phyloP scores from a whole-genome alignment of 2,329 filamentous ascomycete species.

The Penicillium sp. region DNA sequence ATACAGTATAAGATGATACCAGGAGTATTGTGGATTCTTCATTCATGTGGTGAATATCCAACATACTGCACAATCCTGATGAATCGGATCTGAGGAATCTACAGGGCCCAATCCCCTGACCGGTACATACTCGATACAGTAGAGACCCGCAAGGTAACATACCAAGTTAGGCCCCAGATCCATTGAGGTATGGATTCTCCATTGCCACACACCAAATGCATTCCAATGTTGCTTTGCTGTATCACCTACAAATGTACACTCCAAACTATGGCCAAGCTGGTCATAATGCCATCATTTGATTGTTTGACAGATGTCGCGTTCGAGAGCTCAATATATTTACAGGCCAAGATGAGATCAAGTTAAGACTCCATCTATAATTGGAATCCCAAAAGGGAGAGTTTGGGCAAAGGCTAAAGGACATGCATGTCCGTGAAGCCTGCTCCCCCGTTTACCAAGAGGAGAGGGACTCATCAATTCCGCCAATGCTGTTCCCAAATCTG shows the following conservation, averaged over 20 bases:
- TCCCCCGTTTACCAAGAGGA: background rate
- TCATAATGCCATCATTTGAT: no score
- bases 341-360: background rate
- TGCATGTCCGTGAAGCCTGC: background rate
- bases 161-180: no score
- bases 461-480: background rate
- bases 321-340: background rate
- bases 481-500: background rate
- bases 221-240: no score
- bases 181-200: no score
- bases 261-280: no score
- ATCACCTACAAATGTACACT: no score
- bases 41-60: no score
- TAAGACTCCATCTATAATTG: background rate
- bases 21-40: no score
- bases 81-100: background rate
- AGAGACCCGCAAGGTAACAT: background rate
- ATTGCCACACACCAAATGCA: no score
- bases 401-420: background rate
- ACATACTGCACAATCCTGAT: no score
- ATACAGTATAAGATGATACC: no score
- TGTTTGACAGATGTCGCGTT: background rate
- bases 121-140: background rate
- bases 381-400: background rate
- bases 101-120: background rate